Evolutionary conservation across 2,329 filamentous ascomycete genomes (phyloP).

Genomic region (Pseudocercospora pini-densiflorae): DNA sequence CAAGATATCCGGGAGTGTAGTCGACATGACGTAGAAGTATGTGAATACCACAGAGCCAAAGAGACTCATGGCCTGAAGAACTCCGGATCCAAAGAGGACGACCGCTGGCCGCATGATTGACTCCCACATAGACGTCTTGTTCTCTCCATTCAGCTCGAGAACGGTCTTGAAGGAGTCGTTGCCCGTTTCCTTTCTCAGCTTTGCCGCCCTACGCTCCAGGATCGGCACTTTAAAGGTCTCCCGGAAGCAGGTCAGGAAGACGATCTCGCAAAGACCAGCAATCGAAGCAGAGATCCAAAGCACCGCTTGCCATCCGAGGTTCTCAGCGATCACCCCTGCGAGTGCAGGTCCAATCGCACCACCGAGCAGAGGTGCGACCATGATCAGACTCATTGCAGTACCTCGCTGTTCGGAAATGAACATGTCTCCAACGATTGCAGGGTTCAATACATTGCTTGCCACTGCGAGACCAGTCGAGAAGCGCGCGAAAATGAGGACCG

Average conservation of each 20-base stretch:
- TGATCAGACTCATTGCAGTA: constrained; percentile 61
- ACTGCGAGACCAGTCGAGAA: constrained; percentile 52
- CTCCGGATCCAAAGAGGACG: constrained; percentile 54
- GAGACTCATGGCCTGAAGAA: constrained; percentile 58
- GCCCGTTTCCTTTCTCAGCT: constrained; percentile 29
- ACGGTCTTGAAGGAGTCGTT: constrained; percentile 24
- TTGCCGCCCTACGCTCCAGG: constrained; percentile 49
- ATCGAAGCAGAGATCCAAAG: constrained; percentile 57
- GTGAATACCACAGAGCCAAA: constrained; percentile 50
- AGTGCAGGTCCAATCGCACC: constrained; percentile 63
- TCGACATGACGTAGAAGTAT: constrained; percentile 54
- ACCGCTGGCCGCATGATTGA: constrained; percentile 48
- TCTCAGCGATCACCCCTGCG: constrained; percentile 59
- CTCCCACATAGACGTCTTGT: constrained; percentile 35
- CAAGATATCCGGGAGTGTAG: constrained; percentile 51
- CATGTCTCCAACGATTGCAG: constrained; percentile 67
- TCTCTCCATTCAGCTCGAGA: constrained; percentile 22
- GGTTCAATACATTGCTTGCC: constrained; percentile 61
- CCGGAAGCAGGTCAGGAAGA: constrained; percentile 57
- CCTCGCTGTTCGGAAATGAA: constrained; percentile 63
- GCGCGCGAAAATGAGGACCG: constrained; percentile 48
- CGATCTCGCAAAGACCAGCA: constrained; percentile 54
- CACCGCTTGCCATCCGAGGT: constrained; percentile 59
- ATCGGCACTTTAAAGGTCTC: constrained; percentile 68
- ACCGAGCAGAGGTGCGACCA: constrained; percentile 62